A percentile compares a stretch with the other conserved stretches of the same genome.
Conservation (phyloP, 2,329 filamentous ascomycete genomes). For the Paracoccidioides brasiliensis region DNA sequence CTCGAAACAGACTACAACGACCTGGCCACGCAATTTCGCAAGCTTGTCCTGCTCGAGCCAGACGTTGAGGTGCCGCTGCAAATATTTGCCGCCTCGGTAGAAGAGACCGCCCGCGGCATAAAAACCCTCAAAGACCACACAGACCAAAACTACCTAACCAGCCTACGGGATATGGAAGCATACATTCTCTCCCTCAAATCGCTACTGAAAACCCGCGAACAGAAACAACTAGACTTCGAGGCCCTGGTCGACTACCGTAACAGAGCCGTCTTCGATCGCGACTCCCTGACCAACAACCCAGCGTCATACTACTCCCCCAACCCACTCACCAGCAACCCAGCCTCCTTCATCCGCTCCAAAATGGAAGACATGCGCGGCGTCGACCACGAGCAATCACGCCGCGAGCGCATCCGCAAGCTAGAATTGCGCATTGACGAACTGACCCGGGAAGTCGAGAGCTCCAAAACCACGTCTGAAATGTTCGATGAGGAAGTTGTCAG, state of each 20-base stretch:
- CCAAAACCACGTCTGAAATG: slow-evolving; percentile 74
- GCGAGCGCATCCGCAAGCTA: slow-evolving; percentile 76
- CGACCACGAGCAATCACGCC: slow-evolving; percentile 81
- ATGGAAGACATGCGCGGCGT: slow-evolving; percentile 94
- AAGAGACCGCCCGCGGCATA: slow-evolving; percentile 68
- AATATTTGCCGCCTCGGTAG: slow-evolving; percentile 73
- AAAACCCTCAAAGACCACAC: slow-evolving; percentile 77
- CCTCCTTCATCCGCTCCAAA: slow-evolving; percentile 80
- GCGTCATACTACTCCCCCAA: slow-evolving; percentile 44
- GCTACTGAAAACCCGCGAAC: slow-evolving; percentile 83
- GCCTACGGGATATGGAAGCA: slow-evolving; percentile 85
- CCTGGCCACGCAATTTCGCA: slow-evolving; percentile 87
- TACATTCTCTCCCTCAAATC: slow-evolving; percentile 80
- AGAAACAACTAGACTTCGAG: slow-evolving; percentile 96
- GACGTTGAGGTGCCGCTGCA: slow-evolving; percentile 71
- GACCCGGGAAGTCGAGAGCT: slow-evolving; percentile 74
- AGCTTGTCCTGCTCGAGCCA: slow-evolving; percentile 77
- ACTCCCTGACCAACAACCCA: slow-evolving; percentile 57
- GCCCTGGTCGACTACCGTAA: slow-evolving; percentile 90
- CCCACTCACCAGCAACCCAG: slow-evolving; percentile 50
- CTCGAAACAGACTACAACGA: slow-evolving; percentile 80
- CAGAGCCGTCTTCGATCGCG: slow-evolving; percentile 77
- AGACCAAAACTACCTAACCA: slow-evolving; percentile 89
- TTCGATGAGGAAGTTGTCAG: slow-evolving; percentile 95
- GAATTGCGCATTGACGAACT: slow-evolving; percentile 88